Evolutionary conservation across 805 yeast genomes (phyloP).

Genomic region (Kluyveromyces dobzhanskii): DNA sequence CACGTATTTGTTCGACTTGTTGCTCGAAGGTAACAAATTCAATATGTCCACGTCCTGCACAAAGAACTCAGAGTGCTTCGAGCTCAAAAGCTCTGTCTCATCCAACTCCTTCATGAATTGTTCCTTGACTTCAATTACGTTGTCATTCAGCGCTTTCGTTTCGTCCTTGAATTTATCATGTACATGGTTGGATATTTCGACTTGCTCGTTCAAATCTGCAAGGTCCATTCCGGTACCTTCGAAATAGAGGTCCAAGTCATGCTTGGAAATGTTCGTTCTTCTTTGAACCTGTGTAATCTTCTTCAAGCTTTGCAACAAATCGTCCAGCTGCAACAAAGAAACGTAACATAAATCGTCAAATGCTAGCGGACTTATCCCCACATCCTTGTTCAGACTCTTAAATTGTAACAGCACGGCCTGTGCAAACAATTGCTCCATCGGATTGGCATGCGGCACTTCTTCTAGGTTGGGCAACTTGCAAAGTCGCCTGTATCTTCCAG

Average conservation of each 20-base stretch:
- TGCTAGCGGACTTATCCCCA: conserved; percentile 28
- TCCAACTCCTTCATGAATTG: conserved; percentile 6
- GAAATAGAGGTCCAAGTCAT: conserved; percentile 42
- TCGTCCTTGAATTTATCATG: conserved; percentile 12
- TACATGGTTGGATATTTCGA: conserved; percentile 18
- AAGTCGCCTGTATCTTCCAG: conserved; percentile 2
- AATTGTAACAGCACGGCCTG: conserved; percentile 33
- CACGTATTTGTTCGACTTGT: conserved; percentile 36
- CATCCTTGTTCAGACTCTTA: conserved; percentile 25
- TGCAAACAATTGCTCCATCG: conserved; percentile 17
- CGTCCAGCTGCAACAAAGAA: conserved; percentile 30
- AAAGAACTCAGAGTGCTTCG: conserved; percentile 9
- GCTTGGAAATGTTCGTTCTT: conserved; percentile 43
- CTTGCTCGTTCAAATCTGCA: conserved; percentile 34
- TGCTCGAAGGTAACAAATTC: conserved; percentile 46
- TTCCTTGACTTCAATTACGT: conserved; percentile 7
- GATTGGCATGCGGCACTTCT: conserved; percentile 18
- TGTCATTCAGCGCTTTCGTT: conserved; percentile 4
- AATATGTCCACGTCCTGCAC: conserved; percentile 8
- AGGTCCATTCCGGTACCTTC: conserved; percentile 35
- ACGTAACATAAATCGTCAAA: conserved; percentile 32
- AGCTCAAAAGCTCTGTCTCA: conserved; percentile 9
- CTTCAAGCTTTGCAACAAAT: conserved; percentile 36
- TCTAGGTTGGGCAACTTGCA: conserved; percentile 13
- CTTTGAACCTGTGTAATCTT: conserved; percentile 52